Base-by-base conservation (phyloP, 2,329 filamentous ascomycete genomes). In the Lecanoromycetidae sp. region DNA sequence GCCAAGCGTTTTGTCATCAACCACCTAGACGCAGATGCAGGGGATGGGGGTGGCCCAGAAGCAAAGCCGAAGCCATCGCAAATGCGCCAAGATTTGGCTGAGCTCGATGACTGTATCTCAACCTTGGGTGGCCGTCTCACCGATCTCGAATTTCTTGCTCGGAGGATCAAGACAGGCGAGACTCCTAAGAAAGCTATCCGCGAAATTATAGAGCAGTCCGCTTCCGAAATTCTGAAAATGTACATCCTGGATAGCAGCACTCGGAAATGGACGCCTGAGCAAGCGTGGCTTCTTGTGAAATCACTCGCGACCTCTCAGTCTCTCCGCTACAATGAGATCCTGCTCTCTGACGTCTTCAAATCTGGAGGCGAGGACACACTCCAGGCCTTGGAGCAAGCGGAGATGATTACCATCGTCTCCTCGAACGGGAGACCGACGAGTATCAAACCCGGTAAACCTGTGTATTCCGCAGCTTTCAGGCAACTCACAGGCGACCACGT, bases 121-220 rank as follows among this genome's bases (percentile, higher is more conserved):
- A 75, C 80, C 0, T 74, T 98, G 1, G 91, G 91, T 19, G 91
- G 91, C 2, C 84, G 91, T 3, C 74, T 98, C n/a, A 94, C 87
- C 0, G 91, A 98, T 59, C 79, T 98, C 17, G 90, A 96, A 60
- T 93, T 91, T 59, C 77, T 98, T 35, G 84, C 88, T n/a, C 79
- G 90, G 29, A 77, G 91, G 15, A 83, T 98, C 57, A 86, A 87
- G 65, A 79, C 83, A 1, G 90, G 91, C 13, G 87, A 95, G 62
- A 82, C 75, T 2, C 91, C 91, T 0, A 75, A 74, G 53, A 74
- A 82, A 55, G 91, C 91, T 2, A 82, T 95, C 2, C 71, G 79
- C 19, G 87, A 94, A 54, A 96, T 98, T 52, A 83, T 94, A 45
- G 80, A 86, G 46, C 87, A 94, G 60, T 84, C 83, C 15, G 84